These are phyloP conservation scores for Phanerochaete carnosa DNA, from an alignment of 768 basidiomycete genomes.

Conservation along the genomic window DNA sequence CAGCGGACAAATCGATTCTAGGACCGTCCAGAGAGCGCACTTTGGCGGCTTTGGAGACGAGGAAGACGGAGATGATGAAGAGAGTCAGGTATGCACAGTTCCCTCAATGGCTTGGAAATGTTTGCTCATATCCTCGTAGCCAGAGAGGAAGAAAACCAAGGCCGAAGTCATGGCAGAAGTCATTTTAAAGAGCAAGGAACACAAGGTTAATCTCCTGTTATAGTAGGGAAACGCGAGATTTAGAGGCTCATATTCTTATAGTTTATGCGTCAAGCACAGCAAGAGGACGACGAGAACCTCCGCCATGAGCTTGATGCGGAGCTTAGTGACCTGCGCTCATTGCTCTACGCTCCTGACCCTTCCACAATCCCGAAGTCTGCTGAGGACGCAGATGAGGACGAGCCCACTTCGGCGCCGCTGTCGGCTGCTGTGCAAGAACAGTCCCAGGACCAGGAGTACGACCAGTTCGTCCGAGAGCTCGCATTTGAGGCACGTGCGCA, in stretches of 20 bases:
- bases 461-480: constrained; percentile 87
- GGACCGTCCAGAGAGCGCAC: constrained; percentile 65
- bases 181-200: constrained; percentile 93
- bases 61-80: constrained; percentile 51
- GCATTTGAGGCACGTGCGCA: constrained; percentile 92
- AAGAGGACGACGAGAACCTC: constrained; percentile 79
- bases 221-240: neutral
- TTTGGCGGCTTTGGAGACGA: constrained; percentile 88
- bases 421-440: constrained; percentile 9
- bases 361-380: constrained; percentile 27
- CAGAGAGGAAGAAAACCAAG: constrained; percentile 83
- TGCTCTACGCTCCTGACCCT: constrained; percentile 60
- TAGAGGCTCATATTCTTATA: constrained; percentile 29
- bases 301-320: constrained; percentile 88
- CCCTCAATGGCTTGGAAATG: neutral
- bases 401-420: neutral
- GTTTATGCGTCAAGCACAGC: constrained; percentile 86
- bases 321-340: constrained; percentile 72
- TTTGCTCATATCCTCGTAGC: constrained; percentile 37
- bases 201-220: constrained; percentile 59
- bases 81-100: constrained; percentile 32
- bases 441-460: constrained; percentile 69
- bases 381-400: neutral
- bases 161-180: constrained; percentile 98
- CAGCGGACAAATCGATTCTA: constrained; percentile 60